These are phyloP conservation scores for Coelastrella sp. DNA, from an alignment of 139 green algal species.

Conservation along the genomic window DNA sequence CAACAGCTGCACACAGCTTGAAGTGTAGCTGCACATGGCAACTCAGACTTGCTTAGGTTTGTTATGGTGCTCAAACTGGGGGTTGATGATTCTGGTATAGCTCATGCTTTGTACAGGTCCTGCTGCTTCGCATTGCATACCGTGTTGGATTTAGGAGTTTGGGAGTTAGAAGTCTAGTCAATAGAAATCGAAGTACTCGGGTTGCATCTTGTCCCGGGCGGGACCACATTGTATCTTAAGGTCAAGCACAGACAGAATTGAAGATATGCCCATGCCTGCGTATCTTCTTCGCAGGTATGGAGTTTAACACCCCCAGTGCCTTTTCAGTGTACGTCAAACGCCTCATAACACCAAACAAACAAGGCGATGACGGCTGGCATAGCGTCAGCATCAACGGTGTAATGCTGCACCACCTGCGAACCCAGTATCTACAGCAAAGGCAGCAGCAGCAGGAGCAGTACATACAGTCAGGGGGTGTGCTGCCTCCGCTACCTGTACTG, in stretches of 20 bases:
- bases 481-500: not conserved
- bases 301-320: slow-evolving; percentile 64
- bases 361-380: slow-evolving; percentile 83
- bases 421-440: slow-evolving; percentile 11
- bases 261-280: too few relatives aligned
- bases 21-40: not conserved
- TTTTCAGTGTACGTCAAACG: slow-evolving; percentile 79
- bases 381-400: slow-evolving; percentile 59
- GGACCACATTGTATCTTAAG: too few relatives aligned
- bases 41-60: too few relatives aligned
- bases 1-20: not conserved
- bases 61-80: too few relatives aligned
- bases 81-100: too few relatives aligned
- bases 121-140: too few relatives aligned
- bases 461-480: not conserved
- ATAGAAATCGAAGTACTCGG: too few relatives aligned
- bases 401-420: slow-evolving; percentile 22
- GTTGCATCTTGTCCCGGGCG: too few relatives aligned
- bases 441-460: slow-evolving; percentile 35
- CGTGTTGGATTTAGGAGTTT: too few relatives aligned
- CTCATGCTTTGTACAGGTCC: too few relatives aligned
- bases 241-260: too few relatives aligned
- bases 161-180: too few relatives aligned
- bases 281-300: slow-evolving; percentile 47
- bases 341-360: slow-evolving; percentile 70